phyloP scores from a whole-genome alignment of 371 early-diverging fungal species.

The Mucor indicus region DNA sequence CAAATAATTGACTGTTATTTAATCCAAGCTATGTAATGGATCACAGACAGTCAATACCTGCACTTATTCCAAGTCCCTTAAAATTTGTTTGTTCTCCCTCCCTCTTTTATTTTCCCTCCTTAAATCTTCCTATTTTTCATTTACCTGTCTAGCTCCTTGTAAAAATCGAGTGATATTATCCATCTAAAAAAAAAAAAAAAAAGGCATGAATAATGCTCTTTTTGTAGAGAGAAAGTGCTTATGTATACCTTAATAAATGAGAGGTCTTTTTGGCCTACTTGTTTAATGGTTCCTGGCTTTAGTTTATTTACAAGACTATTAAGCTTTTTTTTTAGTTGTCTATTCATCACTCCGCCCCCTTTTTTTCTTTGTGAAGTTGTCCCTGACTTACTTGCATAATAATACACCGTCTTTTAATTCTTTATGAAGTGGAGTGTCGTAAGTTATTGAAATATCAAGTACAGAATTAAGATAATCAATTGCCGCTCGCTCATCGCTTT shows the following conservation, averaged over 20 bases:
- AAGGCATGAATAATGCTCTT: not conserved
- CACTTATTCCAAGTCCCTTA: not conserved
- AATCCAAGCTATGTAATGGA: conserved; percentile 53
- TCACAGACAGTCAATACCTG: not conserved
- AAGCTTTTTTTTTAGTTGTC: not conserved
- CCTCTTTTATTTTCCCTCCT: not conserved
- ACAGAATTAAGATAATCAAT: conserved; percentile 30
- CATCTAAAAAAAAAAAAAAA: conserved; percentile 54
- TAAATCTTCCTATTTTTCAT: not conserved
- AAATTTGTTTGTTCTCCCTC: not conserved
- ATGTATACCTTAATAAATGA: conserved; percentile 39
- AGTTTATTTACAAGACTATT: conserved; percentile 44
- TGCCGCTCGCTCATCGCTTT: conserved; percentile 29
- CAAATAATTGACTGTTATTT: conserved; percentile 76
- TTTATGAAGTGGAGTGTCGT: conserved; percentile 49
- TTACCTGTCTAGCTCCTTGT: conserved; percentile 58
- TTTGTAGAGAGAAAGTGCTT: too few species aligned
- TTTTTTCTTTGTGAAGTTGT: not conserved
- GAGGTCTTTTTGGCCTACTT: conserved; percentile 42
- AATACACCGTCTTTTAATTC: conserved; percentile 44
- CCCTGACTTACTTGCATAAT: conserved; percentile 46
- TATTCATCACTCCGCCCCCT: not conserved
- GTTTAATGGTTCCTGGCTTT: conserved; percentile 44
- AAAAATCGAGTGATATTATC: conserved; percentile 76
- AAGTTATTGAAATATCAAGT: conserved; percentile 11